These are phyloP conservation scores for Hordeum pubiflorum DNA, from an alignment of 202 grass and related monocot species.

Conservation along the genomic window DNA sequence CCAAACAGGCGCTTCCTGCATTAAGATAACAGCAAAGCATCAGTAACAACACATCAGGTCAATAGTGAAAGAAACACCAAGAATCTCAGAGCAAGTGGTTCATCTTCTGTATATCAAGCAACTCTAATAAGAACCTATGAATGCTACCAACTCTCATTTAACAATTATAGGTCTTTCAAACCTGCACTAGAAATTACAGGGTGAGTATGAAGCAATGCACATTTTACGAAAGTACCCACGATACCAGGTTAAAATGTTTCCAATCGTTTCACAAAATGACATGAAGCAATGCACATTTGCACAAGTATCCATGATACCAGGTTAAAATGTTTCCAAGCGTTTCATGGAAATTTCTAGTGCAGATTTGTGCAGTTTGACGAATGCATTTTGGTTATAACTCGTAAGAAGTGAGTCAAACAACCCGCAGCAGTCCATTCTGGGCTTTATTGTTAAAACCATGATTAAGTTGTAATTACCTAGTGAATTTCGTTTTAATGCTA, in stretches of 20 bases:
- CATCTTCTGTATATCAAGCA: not conserved
- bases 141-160: not conserved
- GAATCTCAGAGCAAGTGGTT: not conserved
- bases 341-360: not conserved
- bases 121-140: not conserved
- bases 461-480: not conserved
- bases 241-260: not conserved
- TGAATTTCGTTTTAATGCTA: not conserved
- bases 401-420: not conserved
- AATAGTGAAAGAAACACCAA: not conserved
- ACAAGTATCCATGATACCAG: not conserved
- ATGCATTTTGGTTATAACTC: not conserved
- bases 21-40: slow-evolving; percentile 10
- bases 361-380: not conserved
- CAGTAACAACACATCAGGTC: not conserved
- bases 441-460: not conserved
- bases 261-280: not conserved
- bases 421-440: not conserved
- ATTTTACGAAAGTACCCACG: not conserved
- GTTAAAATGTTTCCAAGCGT: not conserved
- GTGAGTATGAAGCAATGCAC: not conserved
- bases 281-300: not conserved
- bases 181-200: not conserved
- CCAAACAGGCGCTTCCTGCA: slow-evolving; percentile 86
- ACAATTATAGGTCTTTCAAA: not conserved